A percentile compares a stretch with the other conserved stretches of the same genome.
Evolutionary conservation across 192 early-diverging fungal genomes (phyloP).

Genomic region (Backusella australiensis): DNA sequence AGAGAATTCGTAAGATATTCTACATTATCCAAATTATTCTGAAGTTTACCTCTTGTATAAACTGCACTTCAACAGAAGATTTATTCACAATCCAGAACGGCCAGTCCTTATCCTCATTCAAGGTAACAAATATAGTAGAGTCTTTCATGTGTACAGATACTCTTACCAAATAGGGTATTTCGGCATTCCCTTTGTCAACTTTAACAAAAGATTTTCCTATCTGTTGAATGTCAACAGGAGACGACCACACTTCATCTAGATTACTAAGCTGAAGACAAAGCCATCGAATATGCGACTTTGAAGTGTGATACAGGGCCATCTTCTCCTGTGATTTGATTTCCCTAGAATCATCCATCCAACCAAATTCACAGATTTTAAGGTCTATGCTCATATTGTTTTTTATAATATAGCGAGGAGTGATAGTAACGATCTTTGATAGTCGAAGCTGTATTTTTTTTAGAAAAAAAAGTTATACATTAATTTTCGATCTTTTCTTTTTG

Average conservation of each 20-base stretch:
- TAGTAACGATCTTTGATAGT: conserved; percentile 75
- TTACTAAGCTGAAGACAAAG: conserved; percentile 17
- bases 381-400: conserved; percentile 62
- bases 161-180: conserved; percentile 54
- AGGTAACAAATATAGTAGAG: conserved; percentile 75
- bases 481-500: not conserved
- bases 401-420: conserved; percentile 74
- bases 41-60: conserved; percentile 26
- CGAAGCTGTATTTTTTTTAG: conserved; percentile 9
- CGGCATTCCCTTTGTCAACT: conserved; percentile 48
- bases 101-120: conserved; percentile 65
- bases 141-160: conserved; percentile 66
- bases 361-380: conserved; percentile 59
- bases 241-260: conserved; percentile 37
- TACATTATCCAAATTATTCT: not conserved
- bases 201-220: conserved; percentile 71
- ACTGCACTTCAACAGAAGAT: conserved; percentile 11
- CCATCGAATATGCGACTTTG: conserved; percentile 18
- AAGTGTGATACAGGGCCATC: conserved; percentile 12
- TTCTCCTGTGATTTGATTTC: not conserved
- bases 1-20: not conserved
- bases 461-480: not conserved
- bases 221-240: conserved; percentile 72
- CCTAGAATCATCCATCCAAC: conserved; percentile 26
- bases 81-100: conserved; percentile 66